phyloP scores from a whole-genome alignment of 2,329 filamentous ascomycete genomes.

The Drechmeria coniospora region DNA sequence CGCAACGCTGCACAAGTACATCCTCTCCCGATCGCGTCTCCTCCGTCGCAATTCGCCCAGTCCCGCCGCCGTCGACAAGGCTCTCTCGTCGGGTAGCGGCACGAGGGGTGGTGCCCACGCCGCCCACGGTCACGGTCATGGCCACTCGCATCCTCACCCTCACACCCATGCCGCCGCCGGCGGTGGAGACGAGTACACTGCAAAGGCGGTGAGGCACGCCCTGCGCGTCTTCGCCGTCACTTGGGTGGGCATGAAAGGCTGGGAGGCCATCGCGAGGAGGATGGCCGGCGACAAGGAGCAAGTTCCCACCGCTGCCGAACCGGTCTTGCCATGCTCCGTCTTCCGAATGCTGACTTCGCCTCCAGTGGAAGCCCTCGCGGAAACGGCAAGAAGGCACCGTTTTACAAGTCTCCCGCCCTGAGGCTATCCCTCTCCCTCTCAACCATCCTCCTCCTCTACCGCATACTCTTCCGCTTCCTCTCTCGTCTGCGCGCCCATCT shows the following conservation, averaged over 20 bases:
- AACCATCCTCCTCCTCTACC: conserved; percentile 73
- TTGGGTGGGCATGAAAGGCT: conserved; percentile 46
- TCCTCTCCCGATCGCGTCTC: conserved; percentile 55
- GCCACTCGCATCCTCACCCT: no score
- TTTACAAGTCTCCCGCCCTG: conserved; percentile 52
- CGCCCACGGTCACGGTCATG: no score
- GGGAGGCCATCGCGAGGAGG: conserved; percentile 34
- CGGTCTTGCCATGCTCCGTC: not conserved
- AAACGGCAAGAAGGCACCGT: conserved; percentile 31
- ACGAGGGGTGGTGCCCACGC: no score
- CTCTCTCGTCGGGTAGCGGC: conserved; percentile 14
- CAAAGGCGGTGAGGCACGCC: conserved; percentile 53
- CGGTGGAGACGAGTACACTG: conserved; percentile 50
- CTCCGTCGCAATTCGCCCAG: conserved; percentile 39
- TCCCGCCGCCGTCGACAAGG: conserved; percentile 35
- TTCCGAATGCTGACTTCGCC: conserved; percentile 1
- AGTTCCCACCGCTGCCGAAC: conserved; percentile 10
- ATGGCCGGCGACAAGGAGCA: conserved; percentile 29
- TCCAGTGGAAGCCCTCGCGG: conserved; percentile 9
- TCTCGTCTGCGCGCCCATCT: conserved; percentile 63
- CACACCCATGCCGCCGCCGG: no score
- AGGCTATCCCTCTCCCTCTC: conserved; percentile 72
- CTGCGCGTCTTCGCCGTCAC: conserved; percentile 55
- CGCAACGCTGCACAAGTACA: conserved; percentile 65
- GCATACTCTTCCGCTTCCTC: conserved; percentile 82